A percentile compares a stretch with the other conserved stretches of the same genome.
Conservation (phyloP, 1,139 yeast species). For the Geotrichum candidum region DNA sequence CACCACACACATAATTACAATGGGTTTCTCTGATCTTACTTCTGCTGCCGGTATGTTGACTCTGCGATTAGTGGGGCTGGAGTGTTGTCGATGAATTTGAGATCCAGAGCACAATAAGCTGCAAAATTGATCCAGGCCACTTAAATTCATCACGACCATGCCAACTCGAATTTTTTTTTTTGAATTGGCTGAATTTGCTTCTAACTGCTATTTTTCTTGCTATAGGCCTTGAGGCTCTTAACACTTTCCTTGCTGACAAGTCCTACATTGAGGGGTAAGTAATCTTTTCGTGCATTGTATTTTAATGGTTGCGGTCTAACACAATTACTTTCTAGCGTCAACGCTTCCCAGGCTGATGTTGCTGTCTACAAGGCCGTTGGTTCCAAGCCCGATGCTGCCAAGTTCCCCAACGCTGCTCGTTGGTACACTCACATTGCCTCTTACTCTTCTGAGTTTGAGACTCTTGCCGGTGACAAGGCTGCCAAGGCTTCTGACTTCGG, state of each 20-base stretch:
- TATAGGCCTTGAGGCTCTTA: slow-evolving; percentile 68
- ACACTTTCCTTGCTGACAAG: slow-evolving; percentile 84
- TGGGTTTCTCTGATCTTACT: slow-evolving; percentile 41
- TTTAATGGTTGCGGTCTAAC: no score
- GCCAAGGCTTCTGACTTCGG: slow-evolving; percentile 34
- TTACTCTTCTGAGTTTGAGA: slow-evolving; percentile 73
- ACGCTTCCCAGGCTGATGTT: slow-evolving; percentile 89
- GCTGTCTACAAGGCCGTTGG: slow-evolving; percentile 90
- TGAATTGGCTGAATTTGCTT: neutral
- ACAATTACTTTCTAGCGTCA: no score
- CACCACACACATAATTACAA: slow-evolving; percentile 18
- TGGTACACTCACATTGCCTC: slow-evolving; percentile 98
- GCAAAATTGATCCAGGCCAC: no score
- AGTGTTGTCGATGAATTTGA: no score
- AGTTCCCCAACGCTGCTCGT: slow-evolving; percentile 93
- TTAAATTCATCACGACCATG: no score
- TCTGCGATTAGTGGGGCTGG: neutral
- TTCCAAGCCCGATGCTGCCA: slow-evolving; percentile 43
- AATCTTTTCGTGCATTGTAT: no score
- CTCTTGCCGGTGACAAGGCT: slow-evolving; percentile 36
- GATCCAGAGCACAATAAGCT: no score
- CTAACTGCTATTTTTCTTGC: neutral
- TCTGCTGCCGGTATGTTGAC: slow-evolving; percentile 37
- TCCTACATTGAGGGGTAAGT: slow-evolving; percentile 93
- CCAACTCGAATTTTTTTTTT: no score